Evolutionary conservation across 768 basidiomycete genomes (phyloP).

Genomic region (Trametes elegans): DNA sequence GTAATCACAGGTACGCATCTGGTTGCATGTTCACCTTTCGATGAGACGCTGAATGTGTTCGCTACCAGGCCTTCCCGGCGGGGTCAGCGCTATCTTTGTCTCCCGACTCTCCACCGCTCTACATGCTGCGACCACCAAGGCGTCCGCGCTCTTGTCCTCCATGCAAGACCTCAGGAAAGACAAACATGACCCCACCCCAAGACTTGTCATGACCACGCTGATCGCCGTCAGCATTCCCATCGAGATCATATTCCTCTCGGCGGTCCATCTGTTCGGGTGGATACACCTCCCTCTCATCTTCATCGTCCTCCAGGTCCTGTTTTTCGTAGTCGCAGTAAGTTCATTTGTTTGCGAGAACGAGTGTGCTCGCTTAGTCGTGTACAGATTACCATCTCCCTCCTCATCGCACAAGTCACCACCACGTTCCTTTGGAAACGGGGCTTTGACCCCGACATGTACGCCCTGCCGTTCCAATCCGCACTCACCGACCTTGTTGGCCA

Average conservation of each 20-base stretch:
- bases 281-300: conserved; percentile 69
- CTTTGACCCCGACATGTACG: conserved; percentile 89
- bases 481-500: conserved; percentile 85
- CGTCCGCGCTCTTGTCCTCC: conserved; percentile 21
- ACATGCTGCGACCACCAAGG: conserved; percentile 53
- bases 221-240: conserved; percentile 78
- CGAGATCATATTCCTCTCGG: conserved; percentile 66
- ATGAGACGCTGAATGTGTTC: not conserved
- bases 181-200: conserved; percentile 34
- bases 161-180: conserved; percentile 9
- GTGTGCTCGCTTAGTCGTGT: not conserved
- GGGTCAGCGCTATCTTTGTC: conserved; percentile 86
- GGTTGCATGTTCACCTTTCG: not conserved
- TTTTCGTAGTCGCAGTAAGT: conserved; percentile 79
- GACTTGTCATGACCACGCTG: conserved; percentile 65
- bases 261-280: conserved; percentile 74
- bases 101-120: conserved; percentile 88
- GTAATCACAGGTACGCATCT: conserved; percentile 73
- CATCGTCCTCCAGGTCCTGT: conserved; percentile 58
- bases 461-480: conserved; percentile 89
- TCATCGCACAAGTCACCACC: conserved; percentile 65
- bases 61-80: conserved; percentile 72
- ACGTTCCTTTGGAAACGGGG: conserved; percentile 73
- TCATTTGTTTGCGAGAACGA: conserved; percentile 3
- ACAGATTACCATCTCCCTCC: conserved; percentile 70